Conservation (phyloP, 331 rosid species). For the Erythrophleum ivorense region DNA sequence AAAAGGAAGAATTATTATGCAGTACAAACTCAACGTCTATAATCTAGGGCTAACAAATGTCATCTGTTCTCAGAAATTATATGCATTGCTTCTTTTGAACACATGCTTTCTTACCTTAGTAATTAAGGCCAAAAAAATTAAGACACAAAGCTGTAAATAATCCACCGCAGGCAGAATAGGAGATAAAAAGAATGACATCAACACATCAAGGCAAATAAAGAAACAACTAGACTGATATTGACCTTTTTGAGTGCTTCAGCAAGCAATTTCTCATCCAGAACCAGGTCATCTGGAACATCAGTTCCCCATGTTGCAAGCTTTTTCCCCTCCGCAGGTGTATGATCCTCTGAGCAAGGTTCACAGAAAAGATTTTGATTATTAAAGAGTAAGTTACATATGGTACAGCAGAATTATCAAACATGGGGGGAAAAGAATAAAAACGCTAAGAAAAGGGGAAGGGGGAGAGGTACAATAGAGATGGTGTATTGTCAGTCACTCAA, state of each 20-base stretch:
- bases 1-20: neutral
- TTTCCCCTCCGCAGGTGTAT: conserved; percentile 61
- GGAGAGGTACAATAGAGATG: neutral
- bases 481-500: neutral
- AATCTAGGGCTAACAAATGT: neutral
- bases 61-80: neutral
- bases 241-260: conserved; percentile 54
- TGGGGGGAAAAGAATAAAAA: neutral
- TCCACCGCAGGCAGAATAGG: neutral
- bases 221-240: neutral
- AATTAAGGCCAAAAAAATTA: neutral
- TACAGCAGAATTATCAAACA: neutral
- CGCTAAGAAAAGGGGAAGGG: neutral
- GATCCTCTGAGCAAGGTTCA: conserved; percentile 47
- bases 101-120: neutral
- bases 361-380: neutral
- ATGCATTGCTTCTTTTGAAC: conserved; percentile 18
- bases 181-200: neutral
- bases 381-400: neutral
- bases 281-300: conserved; percentile 50
- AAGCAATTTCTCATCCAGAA: conserved; percentile 45
- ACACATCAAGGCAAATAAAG: neutral
- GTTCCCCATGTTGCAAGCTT: conserved; percentile 75
- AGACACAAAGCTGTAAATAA: neutral
- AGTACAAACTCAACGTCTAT: neutral